Conservation (phyloP, 768 basidiomycete species). For the Panaeolus cyanescens region DNA sequence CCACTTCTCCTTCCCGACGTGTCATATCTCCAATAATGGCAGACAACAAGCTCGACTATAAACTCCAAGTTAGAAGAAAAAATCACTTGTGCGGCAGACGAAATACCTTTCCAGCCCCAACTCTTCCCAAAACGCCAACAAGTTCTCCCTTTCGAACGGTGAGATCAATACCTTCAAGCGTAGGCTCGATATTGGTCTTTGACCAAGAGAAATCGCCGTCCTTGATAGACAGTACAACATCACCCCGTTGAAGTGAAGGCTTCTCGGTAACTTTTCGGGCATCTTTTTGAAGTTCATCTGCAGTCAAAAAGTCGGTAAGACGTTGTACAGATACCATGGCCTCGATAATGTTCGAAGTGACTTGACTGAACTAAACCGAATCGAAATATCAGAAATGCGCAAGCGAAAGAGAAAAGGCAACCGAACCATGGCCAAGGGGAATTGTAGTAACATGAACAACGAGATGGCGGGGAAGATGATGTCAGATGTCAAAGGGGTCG, state of each 20-base stretch:
- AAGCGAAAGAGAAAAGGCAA: constrained; percentile 2
- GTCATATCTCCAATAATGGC: constrained; percentile 90
- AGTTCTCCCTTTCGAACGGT: constrained; percentile 82
- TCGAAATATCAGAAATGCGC: not conserved
- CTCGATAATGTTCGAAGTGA: constrained; percentile 83
- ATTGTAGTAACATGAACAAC: constrained; percentile 83
- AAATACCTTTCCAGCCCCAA: constrained; percentile 85
- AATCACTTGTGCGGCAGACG: not conserved
- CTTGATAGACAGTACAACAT: constrained; percentile 69
- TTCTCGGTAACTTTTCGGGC: constrained; percentile 59
- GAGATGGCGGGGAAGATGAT: constrained; percentile 96
- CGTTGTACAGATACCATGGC: constrained; percentile 83
- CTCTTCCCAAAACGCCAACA: constrained; percentile 83
- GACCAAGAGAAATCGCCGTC: constrained; percentile 86
- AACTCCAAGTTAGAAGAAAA: not conserved
- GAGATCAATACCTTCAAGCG: constrained; percentile 78
- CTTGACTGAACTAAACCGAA: constrained; percentile 57
- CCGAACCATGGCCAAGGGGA: constrained; percentile 81
- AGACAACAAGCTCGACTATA: constrained; percentile 70
- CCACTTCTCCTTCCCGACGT: constrained; percentile 70
- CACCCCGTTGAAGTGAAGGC: constrained; percentile 49
- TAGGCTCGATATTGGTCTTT: constrained; percentile 53
- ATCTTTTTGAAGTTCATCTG: constrained; percentile 80
- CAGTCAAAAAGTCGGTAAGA: constrained; percentile 71
- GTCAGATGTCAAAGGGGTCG: constrained; percentile 80